Conservation (phyloP, 108 stramenopile species). For the Pseudonitzschia pungens region DNA sequence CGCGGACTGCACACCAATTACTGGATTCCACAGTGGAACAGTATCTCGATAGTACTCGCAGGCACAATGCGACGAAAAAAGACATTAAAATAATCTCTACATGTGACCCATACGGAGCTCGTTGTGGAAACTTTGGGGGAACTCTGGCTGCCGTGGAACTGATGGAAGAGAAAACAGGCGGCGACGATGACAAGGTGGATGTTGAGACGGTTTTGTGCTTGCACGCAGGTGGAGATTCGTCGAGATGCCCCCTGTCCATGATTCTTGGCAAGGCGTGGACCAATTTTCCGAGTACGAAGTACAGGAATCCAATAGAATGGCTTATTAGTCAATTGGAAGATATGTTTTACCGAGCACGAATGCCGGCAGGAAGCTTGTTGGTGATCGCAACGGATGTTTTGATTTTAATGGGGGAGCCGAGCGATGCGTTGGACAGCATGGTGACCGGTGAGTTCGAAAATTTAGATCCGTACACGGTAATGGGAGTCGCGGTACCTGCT, state of each 20-base stretch:
- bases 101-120: conserved; percentile 64
- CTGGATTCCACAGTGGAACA: conserved; percentile 17
- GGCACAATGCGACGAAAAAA: neutral
- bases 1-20: conserved; percentile 22
- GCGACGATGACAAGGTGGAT: neutral
- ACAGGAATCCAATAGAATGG: conserved; percentile 56
- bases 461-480: conserved; percentile 27
- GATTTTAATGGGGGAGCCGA: conserved; percentile 32
- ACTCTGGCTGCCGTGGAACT: conserved; percentile 69
- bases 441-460: neutral
- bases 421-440: neutral
- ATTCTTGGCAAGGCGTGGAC: conserved; percentile 84
- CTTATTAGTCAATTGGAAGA: conserved; percentile 43
- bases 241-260: conserved; percentile 80
- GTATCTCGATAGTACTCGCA: conserved; percentile 2
- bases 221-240: conserved; percentile 83
- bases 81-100: conserved; percentile 46
- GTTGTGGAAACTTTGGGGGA: conserved; percentile 78
- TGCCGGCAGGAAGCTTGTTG: conserved; percentile 59
- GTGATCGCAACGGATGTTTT: conserved; percentile 72
- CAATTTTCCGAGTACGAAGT: conserved; percentile 39
- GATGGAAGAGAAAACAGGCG: neutral
- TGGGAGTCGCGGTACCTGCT: conserved; percentile 80
- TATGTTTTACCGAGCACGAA: conserved; percentile 34
- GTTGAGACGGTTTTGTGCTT: conserved; percentile 29